Conservation (phyloP, 495 filamentous ascomycete species). For the Acidomyces sp. region DNA sequence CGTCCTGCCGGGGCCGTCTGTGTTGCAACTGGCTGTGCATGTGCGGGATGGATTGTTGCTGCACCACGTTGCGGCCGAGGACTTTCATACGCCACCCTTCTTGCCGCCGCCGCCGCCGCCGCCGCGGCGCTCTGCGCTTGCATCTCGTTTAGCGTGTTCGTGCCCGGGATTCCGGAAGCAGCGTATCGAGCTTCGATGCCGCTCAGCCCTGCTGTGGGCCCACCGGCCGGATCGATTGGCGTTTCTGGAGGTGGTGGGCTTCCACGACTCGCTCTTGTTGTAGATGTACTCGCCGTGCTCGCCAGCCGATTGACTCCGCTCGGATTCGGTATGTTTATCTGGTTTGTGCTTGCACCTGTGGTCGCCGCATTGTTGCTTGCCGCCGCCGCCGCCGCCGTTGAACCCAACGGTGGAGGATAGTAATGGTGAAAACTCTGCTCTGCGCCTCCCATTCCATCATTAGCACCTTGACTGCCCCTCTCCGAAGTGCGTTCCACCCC, state of each 20-base stretch:
- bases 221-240: slow-evolving; percentile 51
- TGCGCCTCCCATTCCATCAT: too few relatives aligned
- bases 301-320: slow-evolving; percentile 60
- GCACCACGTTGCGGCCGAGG: slow-evolving; percentile 31
- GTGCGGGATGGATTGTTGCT: slow-evolving; percentile 28
- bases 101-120: slow-evolving; percentile 39
- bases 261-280: slow-evolving; percentile 79
- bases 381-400: slow-evolving; percentile 7
- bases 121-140: slow-evolving; percentile 77
- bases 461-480: slow-evolving; percentile 41
- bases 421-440: slow-evolving; percentile 62
- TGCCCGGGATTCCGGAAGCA: slow-evolving; percentile 74
- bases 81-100: slow-evolving; percentile 18
- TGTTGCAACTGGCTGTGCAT: slow-evolving; percentile 33
- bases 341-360: slow-evolving; percentile 4
- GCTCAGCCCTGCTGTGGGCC: slow-evolving; percentile 32
- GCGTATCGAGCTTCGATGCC: slow-evolving; percentile 85
- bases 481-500: slow-evolving; percentile 29
- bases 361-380: slow-evolving; percentile 3
- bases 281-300: slow-evolving; percentile 83
- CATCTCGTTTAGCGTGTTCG: slow-evolving; percentile 62
- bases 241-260: slow-evolving; percentile 94
- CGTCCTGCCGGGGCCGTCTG: slow-evolving; percentile 21
- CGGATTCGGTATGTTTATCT: slow-evolving; percentile 32
- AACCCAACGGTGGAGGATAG: slow-evolving; percentile 40